Evolutionary conservation across 192 early-diverging fungal genomes (phyloP).

Genomic region (Funneliformis geosporum): DNA sequence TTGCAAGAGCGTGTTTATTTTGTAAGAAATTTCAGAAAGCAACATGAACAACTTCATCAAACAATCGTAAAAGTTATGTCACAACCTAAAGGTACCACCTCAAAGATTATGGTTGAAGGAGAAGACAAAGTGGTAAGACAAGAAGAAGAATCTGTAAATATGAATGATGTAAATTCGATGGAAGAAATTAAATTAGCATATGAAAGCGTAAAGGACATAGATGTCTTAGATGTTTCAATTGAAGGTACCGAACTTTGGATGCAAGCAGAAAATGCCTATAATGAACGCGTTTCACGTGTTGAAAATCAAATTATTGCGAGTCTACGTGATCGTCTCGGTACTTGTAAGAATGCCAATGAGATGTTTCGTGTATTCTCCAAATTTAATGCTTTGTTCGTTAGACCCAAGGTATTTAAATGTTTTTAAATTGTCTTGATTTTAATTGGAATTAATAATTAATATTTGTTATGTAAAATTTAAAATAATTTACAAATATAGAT

Average conservation of each 20-base stretch:
- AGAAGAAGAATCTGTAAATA: conserved; percentile 51
- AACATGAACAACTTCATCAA: conserved; percentile 97
- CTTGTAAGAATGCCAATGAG: conserved; percentile 95
- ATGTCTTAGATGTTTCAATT: conserved; percentile 89
- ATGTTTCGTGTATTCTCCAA: conserved; percentile 99
- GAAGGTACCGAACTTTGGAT: conserved; percentile 96
- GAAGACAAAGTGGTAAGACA: conserved; percentile 43
- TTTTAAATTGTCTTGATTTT: neutral
- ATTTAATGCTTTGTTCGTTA: conserved; percentile 99
- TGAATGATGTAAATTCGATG: conserved; percentile 74
- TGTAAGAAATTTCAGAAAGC: conserved; percentile 88
- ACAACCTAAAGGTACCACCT: conserved; percentile 50
- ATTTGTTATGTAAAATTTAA: neutral
- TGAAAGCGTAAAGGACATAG: conserved; percentile 89
- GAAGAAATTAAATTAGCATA: conserved; percentile 91
- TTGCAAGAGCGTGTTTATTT: conserved; percentile 94
- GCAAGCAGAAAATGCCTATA: conserved; percentile 86
- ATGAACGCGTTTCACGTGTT: conserved; percentile 90
- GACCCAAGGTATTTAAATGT: conserved; percentile 79
- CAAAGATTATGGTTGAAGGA: conserved; percentile 40
- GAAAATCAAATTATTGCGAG: conserved; percentile 97
- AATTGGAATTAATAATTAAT: neutral
- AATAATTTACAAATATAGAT: conserved; percentile 53
- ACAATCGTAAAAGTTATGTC: conserved; percentile 94
- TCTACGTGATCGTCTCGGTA: conserved; percentile 91